Conservation (phyloP, 331 rosid species). For the Acacia pycnantha region DNA sequence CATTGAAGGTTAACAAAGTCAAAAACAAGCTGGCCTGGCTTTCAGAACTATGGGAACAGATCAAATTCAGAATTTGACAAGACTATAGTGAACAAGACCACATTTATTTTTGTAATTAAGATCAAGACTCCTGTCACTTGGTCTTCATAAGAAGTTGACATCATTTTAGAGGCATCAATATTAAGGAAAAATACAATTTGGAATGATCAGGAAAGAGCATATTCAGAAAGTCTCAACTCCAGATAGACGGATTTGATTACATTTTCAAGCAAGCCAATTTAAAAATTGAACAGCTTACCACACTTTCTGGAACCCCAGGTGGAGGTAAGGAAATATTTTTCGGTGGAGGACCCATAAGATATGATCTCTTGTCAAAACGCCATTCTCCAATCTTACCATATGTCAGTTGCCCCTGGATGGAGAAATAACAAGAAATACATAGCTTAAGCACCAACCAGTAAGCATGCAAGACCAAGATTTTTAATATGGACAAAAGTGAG, state of each 20-base stretch:
- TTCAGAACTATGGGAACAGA: neutral
- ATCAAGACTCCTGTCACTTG: no score
- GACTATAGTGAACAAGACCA: neutral
- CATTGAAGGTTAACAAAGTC: neutral
- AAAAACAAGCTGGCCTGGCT: neutral
- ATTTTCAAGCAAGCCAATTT: conserved; percentile 40
- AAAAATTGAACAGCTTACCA: conserved; percentile 33
- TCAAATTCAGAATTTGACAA: neutral
- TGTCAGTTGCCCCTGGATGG: conserved; percentile 66
- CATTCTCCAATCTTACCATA: conserved; percentile 89
- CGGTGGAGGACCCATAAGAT: conserved; percentile 68
- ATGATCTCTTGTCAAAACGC: conserved; percentile 79
- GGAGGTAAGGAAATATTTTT: conserved; percentile 69
- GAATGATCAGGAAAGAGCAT: neutral
- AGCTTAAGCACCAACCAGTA: conserved; percentile 1
- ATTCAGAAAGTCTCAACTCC: neutral
- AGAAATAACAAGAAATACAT: conserved; percentile 11
- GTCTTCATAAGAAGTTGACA: no score
- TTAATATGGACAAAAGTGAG: neutral
- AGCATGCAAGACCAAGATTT: neutral
- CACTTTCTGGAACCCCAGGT: conserved; percentile 75
- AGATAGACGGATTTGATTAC: neutral
- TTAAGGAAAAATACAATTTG: neutral
- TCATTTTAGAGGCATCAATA: neutral
- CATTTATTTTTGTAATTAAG: no score